These are phyloP conservation scores for Emmonsiellopsis sp. DNA, from an alignment of 2,329 filamentous ascomycete genomes.

Conservation along the genomic window DNA sequence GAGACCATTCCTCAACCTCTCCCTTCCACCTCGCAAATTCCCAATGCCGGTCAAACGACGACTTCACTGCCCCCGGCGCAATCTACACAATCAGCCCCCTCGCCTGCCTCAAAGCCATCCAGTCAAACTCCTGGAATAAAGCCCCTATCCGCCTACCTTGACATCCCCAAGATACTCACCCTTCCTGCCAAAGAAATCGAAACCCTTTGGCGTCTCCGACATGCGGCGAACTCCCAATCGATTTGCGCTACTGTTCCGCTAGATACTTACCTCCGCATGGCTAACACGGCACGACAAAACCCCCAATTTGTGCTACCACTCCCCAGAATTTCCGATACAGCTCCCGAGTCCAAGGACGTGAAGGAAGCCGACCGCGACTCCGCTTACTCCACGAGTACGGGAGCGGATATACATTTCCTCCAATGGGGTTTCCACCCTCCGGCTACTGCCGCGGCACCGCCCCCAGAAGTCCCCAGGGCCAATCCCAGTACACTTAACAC, in stretches of 20 bases:
- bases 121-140: conserved; percentile 44
- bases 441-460: conserved; percentile 30
- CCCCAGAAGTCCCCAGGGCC: conserved; percentile 14
- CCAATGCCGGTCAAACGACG: conserved; percentile 10
- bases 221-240: conserved; percentile 61
- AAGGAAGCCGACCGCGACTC: conserved; percentile 18
- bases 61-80: conserved; percentile 27
- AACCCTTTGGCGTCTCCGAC: conserved; percentile 79
- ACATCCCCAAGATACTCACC: conserved; percentile 64
- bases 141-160: conserved; percentile 59
- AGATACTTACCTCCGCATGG: conserved; percentile 63
- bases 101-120: conserved; percentile 22
- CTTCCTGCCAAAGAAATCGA: conserved; percentile 77
- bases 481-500: conserved; percentile 35
- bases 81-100: conserved; percentile 7
- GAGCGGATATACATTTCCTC: conserved; percentile 85
- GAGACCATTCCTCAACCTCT: conserved; percentile 24
- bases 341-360: conserved; percentile 5
- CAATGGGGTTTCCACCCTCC: conserved; percentile 86
- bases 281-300: conserved; percentile 58
- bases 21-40: conserved; percentile 4
- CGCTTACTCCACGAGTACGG: conserved; percentile 18
- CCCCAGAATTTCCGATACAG: conserved; percentile 35
- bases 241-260: conserved; percentile 77
- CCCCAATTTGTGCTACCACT: conserved; percentile 90